phyloP scores from a whole-genome alignment of 1,284 basidiomycete genomes.

The Cutaneotrichosporon sp. region DNA sequence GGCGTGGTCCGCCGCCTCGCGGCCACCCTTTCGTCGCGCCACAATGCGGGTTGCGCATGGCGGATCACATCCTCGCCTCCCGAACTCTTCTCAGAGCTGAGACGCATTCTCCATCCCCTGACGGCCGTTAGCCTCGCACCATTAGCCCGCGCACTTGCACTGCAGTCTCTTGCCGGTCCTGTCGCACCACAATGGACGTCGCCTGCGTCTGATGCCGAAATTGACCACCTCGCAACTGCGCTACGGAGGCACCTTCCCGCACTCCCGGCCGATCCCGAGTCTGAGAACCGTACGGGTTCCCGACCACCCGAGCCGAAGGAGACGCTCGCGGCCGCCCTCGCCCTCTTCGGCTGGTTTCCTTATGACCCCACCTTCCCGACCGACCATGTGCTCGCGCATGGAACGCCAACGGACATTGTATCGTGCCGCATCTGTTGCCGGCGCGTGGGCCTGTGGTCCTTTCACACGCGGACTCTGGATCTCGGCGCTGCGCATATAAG shows the following conservation, averaged over 20 bases:
- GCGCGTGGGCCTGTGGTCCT: conserved; percentile 42
- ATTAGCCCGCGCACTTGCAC: conserved; percentile 28
- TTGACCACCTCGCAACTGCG: conserved; percentile 12
- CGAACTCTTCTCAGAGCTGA: conserved; percentile 25
- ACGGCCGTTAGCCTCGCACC: conserved; percentile 28
- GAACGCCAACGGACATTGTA: conserved; percentile 36
- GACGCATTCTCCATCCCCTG: conserved; percentile 32
- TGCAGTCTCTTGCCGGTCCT: conserved; percentile 21
- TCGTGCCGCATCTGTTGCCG: conserved; percentile 40
- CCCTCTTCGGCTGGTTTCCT: conserved; percentile 47
- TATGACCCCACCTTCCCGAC: conserved; percentile 32
- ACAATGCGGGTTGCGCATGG: conserved; percentile 37
- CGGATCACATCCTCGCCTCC: conserved; percentile 16
- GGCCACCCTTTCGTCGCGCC: conserved; percentile 22
- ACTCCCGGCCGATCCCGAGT: neutral
- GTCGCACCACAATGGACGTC: conserved; percentile 10
- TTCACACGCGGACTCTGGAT: conserved; percentile 31
- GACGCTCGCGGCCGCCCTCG: conserved; percentile 25
- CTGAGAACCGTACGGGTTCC: neutral
- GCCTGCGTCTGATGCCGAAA: conserved; percentile 7
- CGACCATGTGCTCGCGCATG: conserved; percentile 12
- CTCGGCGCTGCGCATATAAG: conserved; percentile 33
- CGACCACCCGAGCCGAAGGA: neutral
- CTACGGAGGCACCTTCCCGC: neutral
- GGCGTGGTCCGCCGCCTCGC: conserved; percentile 35